Conservation (phyloP, 83 land plant genomes). For the Thuja plicata region DNA sequence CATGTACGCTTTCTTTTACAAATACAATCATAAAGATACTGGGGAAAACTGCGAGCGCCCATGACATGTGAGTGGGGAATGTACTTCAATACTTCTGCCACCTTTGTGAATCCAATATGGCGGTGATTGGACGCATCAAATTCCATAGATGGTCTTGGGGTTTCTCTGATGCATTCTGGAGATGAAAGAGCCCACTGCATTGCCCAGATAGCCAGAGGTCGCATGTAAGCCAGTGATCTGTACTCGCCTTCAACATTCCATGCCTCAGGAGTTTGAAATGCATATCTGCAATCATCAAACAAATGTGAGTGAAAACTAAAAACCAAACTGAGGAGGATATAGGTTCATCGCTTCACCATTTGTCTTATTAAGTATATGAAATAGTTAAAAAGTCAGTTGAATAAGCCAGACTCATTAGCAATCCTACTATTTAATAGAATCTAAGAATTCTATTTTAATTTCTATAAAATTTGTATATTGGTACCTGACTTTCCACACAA, state of each 20-base stretch:
- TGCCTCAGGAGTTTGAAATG: conserved; percentile 97
- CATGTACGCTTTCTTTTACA: conserved; percentile 29
- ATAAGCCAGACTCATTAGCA: too few relatives aligned
- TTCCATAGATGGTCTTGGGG: conserved; percentile 32
- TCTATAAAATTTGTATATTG: too few relatives aligned
- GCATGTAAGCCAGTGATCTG: conserved; percentile 88
- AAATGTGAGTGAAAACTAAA: background rate
- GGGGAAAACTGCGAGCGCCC: conserved; percentile 33
- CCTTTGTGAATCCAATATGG: conserved; percentile 46
- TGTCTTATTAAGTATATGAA: background rate
- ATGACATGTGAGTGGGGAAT: conserved; percentile 32
- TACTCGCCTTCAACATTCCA: conserved; percentile 77
- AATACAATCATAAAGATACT: conserved; percentile 45
- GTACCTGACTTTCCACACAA: background rate
- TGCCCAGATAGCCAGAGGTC: conserved; percentile 98
- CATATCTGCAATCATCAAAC: conserved; percentile 49
- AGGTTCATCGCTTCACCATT: background rate
- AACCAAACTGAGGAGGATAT: background rate
- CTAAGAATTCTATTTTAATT: too few relatives aligned
- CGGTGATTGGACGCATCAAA: conserved; percentile 7
- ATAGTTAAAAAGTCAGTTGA: too few relatives aligned
- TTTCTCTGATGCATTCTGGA: conserved; percentile 42
- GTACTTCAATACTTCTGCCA: conserved; percentile 56
- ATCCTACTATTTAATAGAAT: too few relatives aligned
- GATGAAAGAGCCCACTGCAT: conserved; percentile 98